These are phyloP conservation scores for Penicillium sp. DNA, from an alignment of 2,329 filamentous ascomycete genomes.

Conservation along the genomic window DNA sequence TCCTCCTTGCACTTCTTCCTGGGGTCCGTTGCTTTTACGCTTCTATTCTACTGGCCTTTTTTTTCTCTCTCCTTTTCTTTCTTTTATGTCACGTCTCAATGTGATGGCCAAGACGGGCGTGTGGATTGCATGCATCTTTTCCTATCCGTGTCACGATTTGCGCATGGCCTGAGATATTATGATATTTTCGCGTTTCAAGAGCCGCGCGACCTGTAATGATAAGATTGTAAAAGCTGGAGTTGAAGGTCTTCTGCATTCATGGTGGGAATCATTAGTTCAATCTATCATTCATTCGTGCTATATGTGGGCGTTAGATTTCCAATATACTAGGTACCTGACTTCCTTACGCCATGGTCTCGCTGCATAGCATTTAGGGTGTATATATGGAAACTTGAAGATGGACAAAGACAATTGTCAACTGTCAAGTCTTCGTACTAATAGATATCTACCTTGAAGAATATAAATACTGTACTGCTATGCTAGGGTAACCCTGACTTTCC, in stretches of 20 bases:
- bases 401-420: no score
- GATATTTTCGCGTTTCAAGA: constrained; percentile 27
- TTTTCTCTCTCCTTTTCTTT: constrained; percentile 9
- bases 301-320: neutral
- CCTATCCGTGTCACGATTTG: constrained; percentile 28
- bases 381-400: no score
- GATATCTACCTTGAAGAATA: no score
- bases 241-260: constrained; percentile 26
- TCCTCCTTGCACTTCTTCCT: constrained; percentile 26
- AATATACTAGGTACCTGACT: no score
- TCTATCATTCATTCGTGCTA: constrained; percentile 12
- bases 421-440: no score
- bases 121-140: constrained; percentile 33
- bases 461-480: no score
- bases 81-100: constrained; percentile 29
- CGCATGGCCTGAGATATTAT: constrained; percentile 31
- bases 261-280: constrained; percentile 26
- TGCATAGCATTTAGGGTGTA: no score
- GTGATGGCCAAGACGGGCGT: constrained; percentile 28
- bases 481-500: no score
- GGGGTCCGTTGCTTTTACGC: constrained; percentile 26
- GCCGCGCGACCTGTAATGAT: constrained; percentile 40
- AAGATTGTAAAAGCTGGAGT: constrained; percentile 42
- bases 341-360: no score
- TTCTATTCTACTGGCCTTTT: constrained; percentile 12